Evolutionary conservation across 2,329 filamentous ascomycete species (phyloP).

Genomic region (Phaeosphaeriaceae sp.): DNA sequence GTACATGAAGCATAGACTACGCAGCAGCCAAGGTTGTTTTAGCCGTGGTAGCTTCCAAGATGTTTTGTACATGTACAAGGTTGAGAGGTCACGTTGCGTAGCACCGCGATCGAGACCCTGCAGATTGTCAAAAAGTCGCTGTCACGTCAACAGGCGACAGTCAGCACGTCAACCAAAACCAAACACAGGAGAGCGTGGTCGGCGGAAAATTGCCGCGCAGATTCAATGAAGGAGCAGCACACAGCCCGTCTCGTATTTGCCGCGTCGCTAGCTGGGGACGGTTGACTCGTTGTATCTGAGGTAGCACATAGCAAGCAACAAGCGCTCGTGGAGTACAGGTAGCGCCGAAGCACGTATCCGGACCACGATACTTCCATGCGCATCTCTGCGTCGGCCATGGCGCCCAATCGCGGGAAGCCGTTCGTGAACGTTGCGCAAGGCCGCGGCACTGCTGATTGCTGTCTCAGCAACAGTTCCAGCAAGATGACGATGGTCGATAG

Average conservation of each 20-base stretch:
- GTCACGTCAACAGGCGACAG: neutral
- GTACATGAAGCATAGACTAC: constrained; percentile 3
- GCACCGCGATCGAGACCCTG: neutral
- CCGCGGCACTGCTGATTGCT: neutral
- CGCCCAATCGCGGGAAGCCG: neutral
- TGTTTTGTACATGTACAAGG: neutral
- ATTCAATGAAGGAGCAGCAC: neutral
- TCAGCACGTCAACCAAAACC: neutral
- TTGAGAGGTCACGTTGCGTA: neutral
- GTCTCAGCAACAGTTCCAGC: neutral
- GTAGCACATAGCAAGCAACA: neutral
- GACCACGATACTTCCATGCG: constrained; percentile 3
- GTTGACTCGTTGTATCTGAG: neutral
- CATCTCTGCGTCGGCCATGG: neutral
- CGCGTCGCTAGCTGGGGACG: constrained; percentile 2
- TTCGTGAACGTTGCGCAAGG: neutral
- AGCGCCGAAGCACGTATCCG: neutral
- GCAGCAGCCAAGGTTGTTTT: constrained; percentile 9
- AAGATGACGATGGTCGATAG: neutral
- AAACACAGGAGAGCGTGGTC: neutral
- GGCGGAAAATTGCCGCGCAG: neutral
- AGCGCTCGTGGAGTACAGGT: neutral
- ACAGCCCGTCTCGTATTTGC: constrained; percentile 7
- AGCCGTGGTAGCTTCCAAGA: constrained; percentile 8
- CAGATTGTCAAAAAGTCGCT: neutral